phyloP scores from a whole-genome alignment of 306 rosid species.

The Carpinus fangiana region DNA sequence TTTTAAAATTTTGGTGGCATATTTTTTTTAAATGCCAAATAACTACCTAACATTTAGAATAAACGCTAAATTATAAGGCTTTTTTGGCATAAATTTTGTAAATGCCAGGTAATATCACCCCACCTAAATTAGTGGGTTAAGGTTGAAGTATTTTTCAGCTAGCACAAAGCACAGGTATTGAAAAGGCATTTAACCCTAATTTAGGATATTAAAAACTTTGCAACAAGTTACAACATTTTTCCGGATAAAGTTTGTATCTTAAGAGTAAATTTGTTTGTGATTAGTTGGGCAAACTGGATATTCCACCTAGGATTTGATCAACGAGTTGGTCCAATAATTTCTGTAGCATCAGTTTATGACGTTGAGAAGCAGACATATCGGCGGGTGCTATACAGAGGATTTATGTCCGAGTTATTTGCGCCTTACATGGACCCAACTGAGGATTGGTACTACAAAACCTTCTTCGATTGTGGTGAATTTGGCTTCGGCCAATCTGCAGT shows the following conservation, averaged over 20 bases:
- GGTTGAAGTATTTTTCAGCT: too few relatives aligned
- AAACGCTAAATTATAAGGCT: too few relatives aligned
- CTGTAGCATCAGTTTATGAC: conserved; percentile 62
- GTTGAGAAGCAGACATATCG: conserved; percentile 38
- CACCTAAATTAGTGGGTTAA: too few relatives aligned
- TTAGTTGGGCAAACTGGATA: conserved; percentile 65
- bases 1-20: too few relatives aligned
- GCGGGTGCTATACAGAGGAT: conserved; percentile 53
- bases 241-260: not conserved
- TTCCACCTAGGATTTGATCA: conserved; percentile 42
- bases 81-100: too few relatives aligned
- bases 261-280: not conserved
- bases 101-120: too few relatives aligned
- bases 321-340: conserved; percentile 51
- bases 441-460: conserved; percentile 58
- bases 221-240: too few relatives aligned
- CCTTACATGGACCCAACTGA: conserved; percentile 68
- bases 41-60: too few relatives aligned
- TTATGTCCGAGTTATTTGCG: conserved; percentile 53
- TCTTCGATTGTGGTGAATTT: conserved; percentile 53
- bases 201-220: too few relatives aligned
- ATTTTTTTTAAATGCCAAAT: too few relatives aligned
- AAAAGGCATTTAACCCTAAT: too few relatives aligned
- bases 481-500: conserved; percentile 53
- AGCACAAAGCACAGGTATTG: too few relatives aligned